Percentiles rank a stretch among this genome's conserved stretches.
Evolutionary conservation across 2,329 filamentous ascomycete species (phyloP).

Genomic region (Penicillium sp.): DNA sequence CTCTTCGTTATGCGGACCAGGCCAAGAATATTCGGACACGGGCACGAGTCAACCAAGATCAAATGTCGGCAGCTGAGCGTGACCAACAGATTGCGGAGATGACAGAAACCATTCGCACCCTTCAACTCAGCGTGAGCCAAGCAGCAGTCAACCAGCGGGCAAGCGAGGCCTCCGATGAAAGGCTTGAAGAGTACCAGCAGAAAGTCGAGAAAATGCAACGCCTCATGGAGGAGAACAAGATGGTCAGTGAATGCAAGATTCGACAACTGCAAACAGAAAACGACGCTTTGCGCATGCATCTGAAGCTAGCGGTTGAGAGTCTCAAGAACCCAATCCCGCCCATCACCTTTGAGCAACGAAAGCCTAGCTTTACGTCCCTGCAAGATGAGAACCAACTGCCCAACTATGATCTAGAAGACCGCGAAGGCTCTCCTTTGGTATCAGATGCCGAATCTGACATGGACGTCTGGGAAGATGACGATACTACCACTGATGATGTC

Average conservation of each 20-base stretch:
- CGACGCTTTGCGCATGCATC: constrained; percentile 80
- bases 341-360: constrained; percentile 37
- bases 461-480: constrained; percentile 50
- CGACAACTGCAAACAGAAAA: constrained; percentile 86
- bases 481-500: constrained; percentile 51
- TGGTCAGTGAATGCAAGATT: constrained; percentile 92
- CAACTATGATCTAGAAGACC: constrained; percentile 44
- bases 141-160: constrained; percentile 70
- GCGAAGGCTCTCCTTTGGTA: constrained; percentile 26
- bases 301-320: constrained; percentile 81
- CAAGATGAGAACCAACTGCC: constrained; percentile 62
- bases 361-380: constrained; percentile 39
- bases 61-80: constrained; percentile 85
- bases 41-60: constrained; percentile 93
- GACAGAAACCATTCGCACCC: constrained; percentile 85
- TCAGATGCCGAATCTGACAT: constrained; percentile 34
- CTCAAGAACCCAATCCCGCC: constrained; percentile 85
- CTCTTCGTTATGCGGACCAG: constrained; percentile 93
- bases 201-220: constrained; percentile 88
- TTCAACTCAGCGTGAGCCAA: constrained; percentile 72
- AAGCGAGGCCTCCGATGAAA: constrained; percentile 73
- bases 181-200: constrained; percentile 90
- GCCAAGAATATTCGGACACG: constrained; percentile 95
- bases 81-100: constrained; percentile 93
- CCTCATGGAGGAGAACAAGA: constrained; percentile 89